Evolutionary conservation across 257 asterid species (phyloP), one percentile per base, ranked within the genome.

Genomic region (Nicotiana paniculata): DNA sequence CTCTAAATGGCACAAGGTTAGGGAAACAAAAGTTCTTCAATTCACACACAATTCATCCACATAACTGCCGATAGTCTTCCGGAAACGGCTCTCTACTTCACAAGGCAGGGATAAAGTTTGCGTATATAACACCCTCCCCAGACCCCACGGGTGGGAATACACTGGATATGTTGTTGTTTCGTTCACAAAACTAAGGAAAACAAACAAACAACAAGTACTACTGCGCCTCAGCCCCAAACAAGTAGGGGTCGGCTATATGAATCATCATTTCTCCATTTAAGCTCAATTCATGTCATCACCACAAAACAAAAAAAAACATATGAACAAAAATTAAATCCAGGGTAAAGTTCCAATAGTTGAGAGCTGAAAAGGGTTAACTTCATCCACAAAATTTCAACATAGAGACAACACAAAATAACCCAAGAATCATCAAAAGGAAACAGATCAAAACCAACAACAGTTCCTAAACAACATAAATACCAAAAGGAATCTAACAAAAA

Each of bases 361-460:
- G 28, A 68, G 37, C 58, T n/a, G 59, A 77, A 32, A 81, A 68
- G 77, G 54, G 61, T 28, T 62, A 74, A 53, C 53, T 69, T 68
- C 53, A 53, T 39, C 58, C 17, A 53, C 4, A 53, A 3, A 43
- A 77, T 26, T 32, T 65, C 64, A 62, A 81, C 54, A 35, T 81
- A 62, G 33, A 83, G 86, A 18, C 78, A 82, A n/a, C 10, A 81
- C 65, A 83, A 64, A 66, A 21, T 67, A 81, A 85, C 53, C 84
- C 81, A 84, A 79, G 66, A 61, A 85, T 67, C 53, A 66, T 65
- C 75, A 46, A 51, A 43, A 83, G 2, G 33, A 48, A 37, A 33
- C 80, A 82, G 21, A 69, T 59, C 17, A 32, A 84, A 30, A 80
- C 69, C 72, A 80, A 63, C 8, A 46, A 48, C 53, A 68, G 77